A percentile compares a stretch with the other conserved stretches of the same genome.
Evolutionary conservation across 805 yeast species (phyloP).

Genomic region (Candida tammaniensis): DNA sequence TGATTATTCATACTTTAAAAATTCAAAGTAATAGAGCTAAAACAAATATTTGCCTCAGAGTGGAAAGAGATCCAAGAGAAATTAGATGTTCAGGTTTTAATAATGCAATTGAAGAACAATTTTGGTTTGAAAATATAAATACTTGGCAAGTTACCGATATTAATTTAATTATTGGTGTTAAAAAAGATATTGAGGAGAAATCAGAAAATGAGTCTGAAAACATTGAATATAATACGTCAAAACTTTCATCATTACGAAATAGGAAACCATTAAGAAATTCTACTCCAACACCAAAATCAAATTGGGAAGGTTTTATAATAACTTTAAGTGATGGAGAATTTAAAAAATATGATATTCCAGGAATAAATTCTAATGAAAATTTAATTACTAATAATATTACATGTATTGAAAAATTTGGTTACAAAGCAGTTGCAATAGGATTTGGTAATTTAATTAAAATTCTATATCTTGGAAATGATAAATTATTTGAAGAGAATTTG

Average conservation of each 20-base stretch:
- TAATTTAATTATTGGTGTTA: slow-evolving; percentile 67
- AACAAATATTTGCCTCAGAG: slow-evolving; percentile 78
- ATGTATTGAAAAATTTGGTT: slow-evolving; percentile 69
- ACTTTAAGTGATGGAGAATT: slow-evolving; percentile 61
- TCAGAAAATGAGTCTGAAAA: slow-evolving; percentile 1
- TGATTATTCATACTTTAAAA: slow-evolving; percentile 71
- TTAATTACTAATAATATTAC: slow-evolving; percentile 55
- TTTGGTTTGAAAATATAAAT: slow-evolving; percentile 64
- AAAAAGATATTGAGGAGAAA: slow-evolving; percentile 17
- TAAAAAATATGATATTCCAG: slow-evolving; percentile 55
- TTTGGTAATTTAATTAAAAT: slow-evolving; percentile 74
- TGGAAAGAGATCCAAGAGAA: slow-evolving; percentile 90
- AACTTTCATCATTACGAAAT: slow-evolving; percentile 19
- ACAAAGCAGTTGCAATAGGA: slow-evolving; percentile 69
- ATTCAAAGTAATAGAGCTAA: slow-evolving; percentile 68
- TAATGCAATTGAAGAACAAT: slow-evolving; percentile 65
- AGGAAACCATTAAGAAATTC: slow-evolving; percentile 9
- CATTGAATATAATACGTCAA: slow-evolving; percentile 16
- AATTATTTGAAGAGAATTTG: slow-evolving; percentile 58
- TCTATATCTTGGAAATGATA: slow-evolving; percentile 73
- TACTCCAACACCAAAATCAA: not conserved
- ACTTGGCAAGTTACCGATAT: slow-evolving; percentile 79
- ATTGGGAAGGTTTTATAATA: slow-evolving; percentile 83
- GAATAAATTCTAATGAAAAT: slow-evolving; percentile 32
- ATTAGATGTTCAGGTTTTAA: slow-evolving; percentile 86